Conservation (phyloP, 2,329 filamentous ascomycete species). For the Diaporthe eres region DNA sequence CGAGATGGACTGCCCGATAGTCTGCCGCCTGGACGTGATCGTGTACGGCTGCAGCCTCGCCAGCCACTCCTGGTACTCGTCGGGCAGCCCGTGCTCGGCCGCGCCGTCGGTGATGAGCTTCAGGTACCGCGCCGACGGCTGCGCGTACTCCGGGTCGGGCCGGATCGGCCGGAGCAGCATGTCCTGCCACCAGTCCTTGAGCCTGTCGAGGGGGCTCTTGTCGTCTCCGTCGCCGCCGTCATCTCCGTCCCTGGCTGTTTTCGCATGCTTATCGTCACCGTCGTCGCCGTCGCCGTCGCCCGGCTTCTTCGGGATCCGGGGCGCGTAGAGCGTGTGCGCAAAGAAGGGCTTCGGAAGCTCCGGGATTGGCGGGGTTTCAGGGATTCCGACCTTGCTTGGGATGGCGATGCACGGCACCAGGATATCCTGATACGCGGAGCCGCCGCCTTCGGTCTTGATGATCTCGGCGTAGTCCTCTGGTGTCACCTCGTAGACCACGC, state of each 20-base stretch:
- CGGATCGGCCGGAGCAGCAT: constrained; percentile 65
- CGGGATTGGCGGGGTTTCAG: constrained; percentile 71
- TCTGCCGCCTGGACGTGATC: constrained; percentile 76
- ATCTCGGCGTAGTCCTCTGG: constrained; percentile 85
- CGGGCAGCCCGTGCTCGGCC: constrained; percentile 82
- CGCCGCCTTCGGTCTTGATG: constrained; percentile 91
- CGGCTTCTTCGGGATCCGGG: constrained; percentile 59
- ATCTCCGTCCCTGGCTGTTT: not conserved
- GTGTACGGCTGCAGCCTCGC: constrained; percentile 77
- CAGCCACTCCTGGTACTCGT: constrained; percentile 83
- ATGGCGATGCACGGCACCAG: constrained; percentile 83
- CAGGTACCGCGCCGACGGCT: constrained; percentile 87
- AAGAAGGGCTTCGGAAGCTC: constrained; percentile 76
- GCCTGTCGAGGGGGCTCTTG: constrained; percentile 40
- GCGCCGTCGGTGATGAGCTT: constrained; percentile 85
- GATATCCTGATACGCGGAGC: constrained; percentile 86
- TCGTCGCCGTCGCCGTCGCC: constrained; percentile 43
- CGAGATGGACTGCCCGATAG: constrained; percentile 75
- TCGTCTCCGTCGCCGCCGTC: constrained; percentile 38
- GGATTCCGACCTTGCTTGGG: constrained; percentile 69
- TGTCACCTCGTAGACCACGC: constrained; percentile 96
- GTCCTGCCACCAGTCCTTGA: constrained; percentile 62
- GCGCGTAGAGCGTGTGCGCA: constrained; percentile 87
- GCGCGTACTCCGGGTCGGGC: constrained; percentile 79
- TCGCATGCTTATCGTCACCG: not conserved